These are phyloP conservation scores for Geotrichum restrictum DNA, from an alignment of 1,139 yeast species.

Conservation along the genomic window DNA sequence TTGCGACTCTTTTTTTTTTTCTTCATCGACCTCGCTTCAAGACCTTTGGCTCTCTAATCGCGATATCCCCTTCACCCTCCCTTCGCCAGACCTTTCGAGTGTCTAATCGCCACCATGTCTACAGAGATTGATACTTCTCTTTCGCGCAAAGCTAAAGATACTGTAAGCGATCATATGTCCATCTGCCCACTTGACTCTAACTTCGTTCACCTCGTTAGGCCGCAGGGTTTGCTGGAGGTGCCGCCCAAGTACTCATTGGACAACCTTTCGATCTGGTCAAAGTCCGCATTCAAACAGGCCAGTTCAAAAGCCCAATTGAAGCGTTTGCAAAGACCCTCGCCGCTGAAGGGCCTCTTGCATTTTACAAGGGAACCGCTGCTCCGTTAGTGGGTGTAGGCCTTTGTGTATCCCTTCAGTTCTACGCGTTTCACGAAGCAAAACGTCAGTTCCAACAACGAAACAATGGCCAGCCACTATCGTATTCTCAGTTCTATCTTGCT, in stretches of 20 bases:
- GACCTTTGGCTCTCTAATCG: no score
- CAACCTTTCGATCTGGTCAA: conserved; percentile 72
- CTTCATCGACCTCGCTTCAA: no score
- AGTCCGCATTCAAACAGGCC: conserved; percentile 59
- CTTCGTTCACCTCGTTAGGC: conserved; percentile 18
- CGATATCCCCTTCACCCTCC: no score
- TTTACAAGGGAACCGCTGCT: conserved; percentile 52
- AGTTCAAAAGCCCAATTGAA: conserved; percentile 47
- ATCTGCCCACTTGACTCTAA: conserved; percentile 17
- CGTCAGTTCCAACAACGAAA: conserved; percentile 46
- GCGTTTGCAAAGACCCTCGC: conserved; percentile 53
- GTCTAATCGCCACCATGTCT: background rate
- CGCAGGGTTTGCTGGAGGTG: conserved; percentile 49
- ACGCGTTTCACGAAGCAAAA: conserved; percentile 73
- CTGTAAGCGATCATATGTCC: no score
- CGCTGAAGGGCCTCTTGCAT: conserved; percentile 62
- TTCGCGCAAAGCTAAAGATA: conserved; percentile 57
- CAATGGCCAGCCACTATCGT: conserved; percentile 39
- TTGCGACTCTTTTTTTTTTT: no score
- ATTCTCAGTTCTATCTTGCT: conserved; percentile 68
- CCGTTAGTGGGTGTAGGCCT: conserved; percentile 59
- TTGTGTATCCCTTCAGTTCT: conserved; percentile 70
- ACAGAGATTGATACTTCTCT: conserved; percentile 46
- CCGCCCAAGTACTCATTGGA: conserved; percentile 70
- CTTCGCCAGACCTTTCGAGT: no score